A percentile compares a stretch with the other conserved stretches of the same genome.
Evolutionary conservation across 2,329 filamentous ascomycete species (phyloP).

Genomic region (Talaromyces verruculosus): DNA sequence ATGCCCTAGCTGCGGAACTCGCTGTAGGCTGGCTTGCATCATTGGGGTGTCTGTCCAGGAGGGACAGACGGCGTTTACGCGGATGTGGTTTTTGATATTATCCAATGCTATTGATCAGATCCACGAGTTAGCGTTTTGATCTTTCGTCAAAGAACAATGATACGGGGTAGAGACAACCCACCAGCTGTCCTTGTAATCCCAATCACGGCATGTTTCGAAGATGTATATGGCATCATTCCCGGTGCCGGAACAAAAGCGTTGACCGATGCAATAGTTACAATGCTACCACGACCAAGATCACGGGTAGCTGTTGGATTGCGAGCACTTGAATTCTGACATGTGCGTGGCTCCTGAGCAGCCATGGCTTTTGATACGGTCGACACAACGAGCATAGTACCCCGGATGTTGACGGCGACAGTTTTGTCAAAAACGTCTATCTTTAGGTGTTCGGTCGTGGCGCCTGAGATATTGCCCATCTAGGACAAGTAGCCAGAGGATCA

Average conservation of each 20-base stretch:
- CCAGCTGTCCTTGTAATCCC: conserved; percentile 45
- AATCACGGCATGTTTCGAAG: conserved; percentile 47
- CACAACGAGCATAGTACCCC: neutral
- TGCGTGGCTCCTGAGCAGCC: conserved; percentile 30
- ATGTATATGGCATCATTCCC: conserved; percentile 39
- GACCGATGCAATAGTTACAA: conserved; percentile 43
- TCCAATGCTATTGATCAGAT: conserved; percentile 27
- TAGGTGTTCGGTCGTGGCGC: neutral
- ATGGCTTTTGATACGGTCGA: conserved; percentile 22
- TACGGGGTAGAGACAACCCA: conserved; percentile 22
- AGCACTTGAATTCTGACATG: conserved; percentile 35
- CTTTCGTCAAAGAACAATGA: neutral
- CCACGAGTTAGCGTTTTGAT: neutral
- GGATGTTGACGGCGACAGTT: neutral
- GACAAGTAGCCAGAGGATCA: neutral
- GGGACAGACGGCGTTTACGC: conserved; percentile 37
- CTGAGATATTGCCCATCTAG: neutral
- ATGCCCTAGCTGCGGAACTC: conserved; percentile 10
- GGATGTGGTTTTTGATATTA: conserved; percentile 29
- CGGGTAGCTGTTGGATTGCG: conserved; percentile 7
- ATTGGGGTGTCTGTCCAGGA: conserved; percentile 35
- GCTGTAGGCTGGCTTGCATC: conserved; percentile 25
- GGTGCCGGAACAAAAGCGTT: conserved; percentile 37
- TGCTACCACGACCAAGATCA: conserved; percentile 30
- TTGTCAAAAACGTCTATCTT: neutral